phyloP scores from a whole-genome alignment of 768 basidiomycete genomes.

The Termitomyces sp. region DNA sequence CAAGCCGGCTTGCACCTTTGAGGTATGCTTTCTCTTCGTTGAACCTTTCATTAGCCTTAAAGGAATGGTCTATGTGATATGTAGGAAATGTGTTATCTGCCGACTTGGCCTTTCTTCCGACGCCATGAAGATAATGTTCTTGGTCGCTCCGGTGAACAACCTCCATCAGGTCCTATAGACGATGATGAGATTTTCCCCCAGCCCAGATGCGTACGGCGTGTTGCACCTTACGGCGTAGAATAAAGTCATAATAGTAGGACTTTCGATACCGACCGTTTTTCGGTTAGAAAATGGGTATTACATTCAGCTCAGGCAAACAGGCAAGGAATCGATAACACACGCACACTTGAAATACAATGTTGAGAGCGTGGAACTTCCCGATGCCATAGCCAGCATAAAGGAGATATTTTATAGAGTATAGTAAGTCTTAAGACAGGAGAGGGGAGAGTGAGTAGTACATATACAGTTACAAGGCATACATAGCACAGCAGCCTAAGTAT shows the following conservation, averaged over 20 bases:
- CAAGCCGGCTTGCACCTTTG: constrained; percentile 37
- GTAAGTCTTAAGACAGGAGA: neutral
- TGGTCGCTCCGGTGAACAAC: too few species aligned
- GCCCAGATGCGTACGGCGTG: neutral
- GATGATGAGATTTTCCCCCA: neutral
- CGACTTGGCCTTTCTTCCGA: constrained; percentile 39
- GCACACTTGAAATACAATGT: too few species aligned
- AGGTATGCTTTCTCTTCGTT: constrained; percentile 29
- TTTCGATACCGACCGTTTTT: too few species aligned
- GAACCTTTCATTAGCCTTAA: neutral
- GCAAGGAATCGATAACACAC: too few species aligned
- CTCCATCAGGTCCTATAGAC: neutral
- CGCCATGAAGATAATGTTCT: too few species aligned
- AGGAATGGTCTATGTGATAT: neutral
- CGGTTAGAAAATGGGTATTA: too few species aligned
- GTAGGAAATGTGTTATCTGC: constrained; percentile 41
- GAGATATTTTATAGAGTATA: neutral
- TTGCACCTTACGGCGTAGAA: neutral
- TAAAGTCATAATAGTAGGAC: too few species aligned
- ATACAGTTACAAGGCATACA: neutral
- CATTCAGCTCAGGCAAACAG: too few species aligned
- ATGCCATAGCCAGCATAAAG: neutral
- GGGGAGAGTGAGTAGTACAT: neutral
- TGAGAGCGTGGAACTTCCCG: too few species aligned
- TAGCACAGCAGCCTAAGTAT: neutral